phyloP scores from a whole-genome alignment of 805 yeast genomes.

The Myxozyma mucilagina region DNA sequence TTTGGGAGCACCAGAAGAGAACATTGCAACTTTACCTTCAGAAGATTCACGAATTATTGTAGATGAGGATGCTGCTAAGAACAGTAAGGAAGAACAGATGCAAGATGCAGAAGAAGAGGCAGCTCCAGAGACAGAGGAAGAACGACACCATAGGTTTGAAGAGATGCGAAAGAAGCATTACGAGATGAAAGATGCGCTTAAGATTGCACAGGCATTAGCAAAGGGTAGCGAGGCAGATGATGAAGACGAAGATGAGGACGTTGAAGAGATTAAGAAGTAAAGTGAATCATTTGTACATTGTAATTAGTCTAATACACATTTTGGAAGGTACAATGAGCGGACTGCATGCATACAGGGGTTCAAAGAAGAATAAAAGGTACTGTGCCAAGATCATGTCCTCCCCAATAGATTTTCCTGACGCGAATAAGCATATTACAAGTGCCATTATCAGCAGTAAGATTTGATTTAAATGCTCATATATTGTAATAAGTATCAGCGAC shows the following conservation, averaged over 20 bases:
- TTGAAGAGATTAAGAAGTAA: not conserved
- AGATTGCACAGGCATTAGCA: conserved; percentile 35
- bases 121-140: conserved; percentile 47
- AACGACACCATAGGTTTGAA: conserved; percentile 68
- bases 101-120: conserved; percentile 36
- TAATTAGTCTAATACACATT: not conserved
- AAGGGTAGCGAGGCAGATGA: conserved; percentile 28
- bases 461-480: not conserved
- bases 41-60: not conserved
- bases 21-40: conserved; percentile 16
- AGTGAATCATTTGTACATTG: not conserved
- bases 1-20: conserved; percentile 39
- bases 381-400: no score
- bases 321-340: not conserved
- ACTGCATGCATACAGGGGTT: no score
- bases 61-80: conserved; percentile 3
- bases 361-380: no score
- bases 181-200: conserved; percentile 46
- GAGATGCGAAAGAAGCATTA: conserved; percentile 80
- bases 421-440: no score
- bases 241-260: conserved; percentile 12
- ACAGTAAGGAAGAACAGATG: conserved; percentile 32
- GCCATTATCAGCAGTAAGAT: no score
- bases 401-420: no score
- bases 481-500: not conserved